Percentiles rank a stretch among this genome's conserved stretches.
These are phyloP conservation scores for Rhodomyrtus tomentosa DNA, from an alignment of 345 rosid genomes.

Conservation along the genomic window DNA sequence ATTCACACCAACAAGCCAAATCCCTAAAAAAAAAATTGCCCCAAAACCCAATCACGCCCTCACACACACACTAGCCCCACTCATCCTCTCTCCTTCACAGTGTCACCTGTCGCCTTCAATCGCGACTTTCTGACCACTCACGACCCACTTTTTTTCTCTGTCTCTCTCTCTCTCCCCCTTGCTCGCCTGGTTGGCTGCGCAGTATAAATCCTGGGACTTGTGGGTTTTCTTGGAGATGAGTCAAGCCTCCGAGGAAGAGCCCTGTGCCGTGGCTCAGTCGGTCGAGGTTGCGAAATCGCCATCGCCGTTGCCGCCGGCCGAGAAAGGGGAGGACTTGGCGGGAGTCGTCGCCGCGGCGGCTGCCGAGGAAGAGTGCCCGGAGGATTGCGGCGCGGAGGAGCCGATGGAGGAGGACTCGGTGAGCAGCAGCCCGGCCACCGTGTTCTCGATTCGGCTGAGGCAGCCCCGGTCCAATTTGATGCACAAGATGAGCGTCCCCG, in stretches of 20 bases:
- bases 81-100: constrained; percentile 28
- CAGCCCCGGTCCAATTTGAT: constrained; percentile 78
- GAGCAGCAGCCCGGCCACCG: constrained; percentile 67
- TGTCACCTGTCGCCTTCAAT: constrained; percentile 87
- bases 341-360: constrained; percentile 9
- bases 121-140: constrained; percentile 60
- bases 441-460: constrained; percentile 74
- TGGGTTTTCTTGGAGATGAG: constrained; percentile 1
- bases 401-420: constrained; percentile 71
- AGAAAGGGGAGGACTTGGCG: constrained; percentile 7
- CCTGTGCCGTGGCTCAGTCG: constrained; percentile 5
- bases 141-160: not conserved
- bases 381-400: constrained; percentile 13
- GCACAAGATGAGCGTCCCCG: constrained; percentile 38
- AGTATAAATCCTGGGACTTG: constrained; percentile 33
- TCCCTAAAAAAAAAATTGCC: not conserved
- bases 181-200: constrained; percentile 1
- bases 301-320: not conserved
- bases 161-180: constrained; percentile 10
- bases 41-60: constrained; percentile 1
- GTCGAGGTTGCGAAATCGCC: not conserved
- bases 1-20: not conserved
- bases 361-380: constrained; percentile 6
- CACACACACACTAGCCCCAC: constrained; percentile 45
- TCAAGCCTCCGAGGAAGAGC: constrained; percentile 3